Evolutionary conservation across 2,329 filamentous ascomycete genomes (phyloP).

Genomic region (Colletotrichum viniferum): DNA sequence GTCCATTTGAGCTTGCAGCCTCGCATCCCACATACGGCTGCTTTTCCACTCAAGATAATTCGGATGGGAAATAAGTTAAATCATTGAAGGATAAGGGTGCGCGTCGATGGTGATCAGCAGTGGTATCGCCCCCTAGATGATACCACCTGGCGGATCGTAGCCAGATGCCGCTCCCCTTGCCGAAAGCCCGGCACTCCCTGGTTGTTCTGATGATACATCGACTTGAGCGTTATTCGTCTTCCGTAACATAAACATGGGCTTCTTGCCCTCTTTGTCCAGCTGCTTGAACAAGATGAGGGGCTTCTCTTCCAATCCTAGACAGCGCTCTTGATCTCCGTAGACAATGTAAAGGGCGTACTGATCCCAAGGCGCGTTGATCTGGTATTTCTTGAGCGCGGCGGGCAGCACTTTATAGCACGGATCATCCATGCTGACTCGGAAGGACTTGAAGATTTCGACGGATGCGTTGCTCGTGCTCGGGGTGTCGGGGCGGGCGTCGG

Average conservation of each 20-base stretch:
- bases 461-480: conserved; percentile 60
- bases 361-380: conserved; percentile 97
- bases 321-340: conserved; percentile 97
- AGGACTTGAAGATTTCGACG: conserved; percentile 98
- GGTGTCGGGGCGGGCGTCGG: conserved; percentile 67
- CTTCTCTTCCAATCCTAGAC: conserved; percentile 88
- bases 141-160: conserved; percentile 65
- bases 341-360: conserved; percentile 98
- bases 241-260: conserved; percentile 98
- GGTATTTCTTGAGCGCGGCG: conserved; percentile 95
- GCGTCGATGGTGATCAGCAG: conserved; percentile 14
- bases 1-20: conserved; percentile 7
- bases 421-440: conserved; percentile 97
- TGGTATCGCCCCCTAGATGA: conserved; percentile 47
- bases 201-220: conserved; percentile 48
- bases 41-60: not conserved
- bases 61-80: conserved; percentile 9
- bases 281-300: conserved; percentile 97
- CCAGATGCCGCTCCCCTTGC: conserved; percentile 48
- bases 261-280: conserved; percentile 93
- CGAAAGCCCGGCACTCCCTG: conserved; percentile 57
- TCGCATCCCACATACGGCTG: not conserved
- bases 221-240: conserved; percentile 62
- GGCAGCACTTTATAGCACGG: conserved; percentile 97
- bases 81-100: not conserved